A percentile compares a stretch with the other conserved stretches of the same genome.
phyloP scores from a whole-genome alignment of 805 yeast species.

The Saccharomycopsis sp. region DNA sequence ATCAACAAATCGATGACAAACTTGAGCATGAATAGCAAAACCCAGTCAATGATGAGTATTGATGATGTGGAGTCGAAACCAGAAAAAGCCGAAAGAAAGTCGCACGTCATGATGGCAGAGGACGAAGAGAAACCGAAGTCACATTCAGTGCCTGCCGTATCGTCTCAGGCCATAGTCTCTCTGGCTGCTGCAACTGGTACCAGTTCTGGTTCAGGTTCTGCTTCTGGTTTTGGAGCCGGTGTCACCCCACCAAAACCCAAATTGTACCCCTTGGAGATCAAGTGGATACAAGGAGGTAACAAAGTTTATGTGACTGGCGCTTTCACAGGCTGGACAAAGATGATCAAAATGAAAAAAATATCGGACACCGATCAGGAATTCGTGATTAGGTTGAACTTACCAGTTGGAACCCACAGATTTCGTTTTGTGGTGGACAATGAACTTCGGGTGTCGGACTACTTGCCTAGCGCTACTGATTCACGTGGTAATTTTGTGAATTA shows the following conservation, averaged over 20 bases:
- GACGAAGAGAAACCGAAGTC: conserved; percentile 39
- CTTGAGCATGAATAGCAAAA: conserved; percentile 11
- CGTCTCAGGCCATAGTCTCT: neutral
- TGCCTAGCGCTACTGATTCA: conserved; percentile 96
- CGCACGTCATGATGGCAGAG: conserved; percentile 63
- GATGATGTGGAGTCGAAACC: conserved; percentile 9
- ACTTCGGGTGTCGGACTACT: conserved; percentile 72
- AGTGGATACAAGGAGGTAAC: conserved; percentile 95
- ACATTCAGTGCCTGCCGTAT: conserved; percentile 12
- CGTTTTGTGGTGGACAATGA: conserved; percentile 93
- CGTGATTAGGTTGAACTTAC: conserved; percentile 64
- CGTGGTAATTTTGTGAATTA: conserved; percentile 94
- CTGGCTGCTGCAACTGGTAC: conserved; percentile 16
- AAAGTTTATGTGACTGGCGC: conserved; percentile 96
- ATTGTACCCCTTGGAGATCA: conserved; percentile 50
- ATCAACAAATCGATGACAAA: conserved; percentile 11
- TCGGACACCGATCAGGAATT: conserved; percentile 45
- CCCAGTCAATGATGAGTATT: conserved; percentile 17
- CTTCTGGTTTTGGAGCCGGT: conserved; percentile 11
- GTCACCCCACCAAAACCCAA: conserved; percentile 5
- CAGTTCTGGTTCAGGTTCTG: conserved; percentile 7
- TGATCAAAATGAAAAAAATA: conserved; percentile 71
- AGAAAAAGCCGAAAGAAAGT: conserved; percentile 41
- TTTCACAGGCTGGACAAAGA: conserved; percentile 96
- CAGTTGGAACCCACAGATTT: conserved; percentile 88